Evolutionary conservation across 495 filamentous ascomycete species (phyloP).

Genomic region (Annulohypoxylon stygium): DNA sequence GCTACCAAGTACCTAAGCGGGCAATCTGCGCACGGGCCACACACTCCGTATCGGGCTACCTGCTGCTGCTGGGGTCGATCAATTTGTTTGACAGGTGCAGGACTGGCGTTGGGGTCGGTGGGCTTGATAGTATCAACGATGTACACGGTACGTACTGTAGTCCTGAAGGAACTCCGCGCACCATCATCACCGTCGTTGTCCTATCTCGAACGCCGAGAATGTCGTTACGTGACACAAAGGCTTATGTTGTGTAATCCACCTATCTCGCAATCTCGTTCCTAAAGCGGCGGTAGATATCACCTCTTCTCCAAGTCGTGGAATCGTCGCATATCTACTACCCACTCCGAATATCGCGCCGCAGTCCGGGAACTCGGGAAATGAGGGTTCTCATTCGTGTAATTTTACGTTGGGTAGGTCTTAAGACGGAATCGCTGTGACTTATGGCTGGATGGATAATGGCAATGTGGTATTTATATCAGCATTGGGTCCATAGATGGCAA

Average conservation of each 20-base stretch:
- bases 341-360: not conserved
- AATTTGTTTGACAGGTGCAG: conserved; percentile 1
- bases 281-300: not conserved
- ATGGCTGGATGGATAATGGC: not conserved
- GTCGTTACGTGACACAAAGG: not conserved
- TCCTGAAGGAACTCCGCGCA: not conserved
- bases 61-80: not conserved
- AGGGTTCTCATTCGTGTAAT: not conserved
- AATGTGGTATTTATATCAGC: not conserved
- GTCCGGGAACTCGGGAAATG: not conserved
- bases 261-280: not conserved
- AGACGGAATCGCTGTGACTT: not conserved
- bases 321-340: not conserved
- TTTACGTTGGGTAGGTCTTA: not conserved
- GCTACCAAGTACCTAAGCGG: not conserved
- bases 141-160: not conserved
- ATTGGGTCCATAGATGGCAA: not conserved
- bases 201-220: not conserved
- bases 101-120: not conserved
- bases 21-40: not conserved
- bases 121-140: not conserved
- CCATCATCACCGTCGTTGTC: not conserved
- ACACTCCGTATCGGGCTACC: not conserved
- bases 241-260: not conserved
- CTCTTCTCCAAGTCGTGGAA: not conserved